Evolutionary conservation across 164 flowering plant genomes (phyloP).

Genomic region (Stephania japonica): DNA sequence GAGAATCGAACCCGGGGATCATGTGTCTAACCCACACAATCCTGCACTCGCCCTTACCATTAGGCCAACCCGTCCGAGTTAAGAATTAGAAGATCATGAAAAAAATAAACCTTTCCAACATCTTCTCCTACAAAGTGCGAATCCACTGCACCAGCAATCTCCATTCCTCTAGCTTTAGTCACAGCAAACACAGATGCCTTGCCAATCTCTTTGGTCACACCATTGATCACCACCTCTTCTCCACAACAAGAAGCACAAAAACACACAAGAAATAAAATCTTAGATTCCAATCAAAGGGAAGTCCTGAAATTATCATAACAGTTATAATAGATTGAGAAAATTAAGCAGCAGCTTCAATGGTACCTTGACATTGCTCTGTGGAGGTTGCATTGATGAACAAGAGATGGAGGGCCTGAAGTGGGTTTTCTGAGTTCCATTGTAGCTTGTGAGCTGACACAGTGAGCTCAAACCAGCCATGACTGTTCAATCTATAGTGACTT

Average conservation of each 20-base stretch:
- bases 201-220: slow-evolving; percentile 91
- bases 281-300: background rate
- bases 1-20: too few relatives aligned
- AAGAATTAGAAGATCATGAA: too few relatives aligned
- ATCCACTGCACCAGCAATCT: slow-evolving; percentile 90
- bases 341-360: background rate
- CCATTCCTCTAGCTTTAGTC: slow-evolving; percentile 87
- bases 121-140: slow-evolving; percentile 69
- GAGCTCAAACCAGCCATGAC: slow-evolving; percentile 57
- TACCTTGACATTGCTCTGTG: slow-evolving; percentile 68
- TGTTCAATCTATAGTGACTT: slow-evolving; percentile 10
- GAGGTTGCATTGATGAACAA: slow-evolving; percentile 58
- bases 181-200: slow-evolving; percentile 80
- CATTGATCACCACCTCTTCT: slow-evolving; percentile 69
- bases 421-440: slow-evolving; percentile 15
- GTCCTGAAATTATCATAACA: background rate
- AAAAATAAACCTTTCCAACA: slow-evolving; percentile 53
- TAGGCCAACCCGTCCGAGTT: too few relatives aligned
- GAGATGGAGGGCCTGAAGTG: slow-evolving; percentile 29
- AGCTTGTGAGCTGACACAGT: slow-evolving; percentile 26
- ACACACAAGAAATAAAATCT: background rate
- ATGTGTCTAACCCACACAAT: too few relatives aligned
- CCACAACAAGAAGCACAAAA: background rate
- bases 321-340: background rate
- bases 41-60: too few relatives aligned